Base-by-base conservation (phyloP, 805 yeast genomes). In the Pichia occidentalis region DNA sequence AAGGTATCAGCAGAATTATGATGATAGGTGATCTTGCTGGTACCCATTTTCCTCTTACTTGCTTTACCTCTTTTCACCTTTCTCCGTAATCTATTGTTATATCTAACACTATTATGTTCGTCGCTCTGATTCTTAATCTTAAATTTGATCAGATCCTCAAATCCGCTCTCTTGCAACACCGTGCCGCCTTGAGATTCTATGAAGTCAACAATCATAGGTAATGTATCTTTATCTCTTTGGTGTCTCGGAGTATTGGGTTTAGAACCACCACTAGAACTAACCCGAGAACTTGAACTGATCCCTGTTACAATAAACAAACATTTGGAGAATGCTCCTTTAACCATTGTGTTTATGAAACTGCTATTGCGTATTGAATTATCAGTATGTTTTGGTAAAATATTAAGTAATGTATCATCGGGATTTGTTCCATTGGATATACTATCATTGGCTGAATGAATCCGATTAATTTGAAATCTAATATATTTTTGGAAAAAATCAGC, bases 301-400 rank as follows among this genome's bases (percentile, higher is more conserved):
- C 45, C 46, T 4, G 46, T 45, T 5, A 45, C 9, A 3, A 42
- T 28, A 35, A 45, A 45, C 10, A 45, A 18, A 30, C 48, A 44
- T 16, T 41, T 41, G 8, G 11, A 24, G 36, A 44, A 41, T 12
- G 36, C 31, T 2, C 40, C 39, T 29, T 19, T 23, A 23, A 17
- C 26, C 14, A 14, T 37, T 10, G n/a, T 34, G 23, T 29, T 19
- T 7, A 30, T 8, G 16, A 26, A 30, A 25, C 31, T 35, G 12
- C 18, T 3, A 5, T 16, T 27, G 5, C 8, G n/a, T n/a, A n/a
- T 21, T 9, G 28, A 11, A 19, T 16, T 20, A 12, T 7, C 16
- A 19, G 13, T 24, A 18, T 21, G 21, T 4, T 5, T 4, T 18
- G 17, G 19, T 26, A 29, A 21, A 11, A 29, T 16, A 6, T 32